Percentiles rank a stretch among this genome's conserved stretches.
Conservation (phyloP, 2,329 filamentous ascomycete species). For the Tolypocladium pustulatum region DNA sequence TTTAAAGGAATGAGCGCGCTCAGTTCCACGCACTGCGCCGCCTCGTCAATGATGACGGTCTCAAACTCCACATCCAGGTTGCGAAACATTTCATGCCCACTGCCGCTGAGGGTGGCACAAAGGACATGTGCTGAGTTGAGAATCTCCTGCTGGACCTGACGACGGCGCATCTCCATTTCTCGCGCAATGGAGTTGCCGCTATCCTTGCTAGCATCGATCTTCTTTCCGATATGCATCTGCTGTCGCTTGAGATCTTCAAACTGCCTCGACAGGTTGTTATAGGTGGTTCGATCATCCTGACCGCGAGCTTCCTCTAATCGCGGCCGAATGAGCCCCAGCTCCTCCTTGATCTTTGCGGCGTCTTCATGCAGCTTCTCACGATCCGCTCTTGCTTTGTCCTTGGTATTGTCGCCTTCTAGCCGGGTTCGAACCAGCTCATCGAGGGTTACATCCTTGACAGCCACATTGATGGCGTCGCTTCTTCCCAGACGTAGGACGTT, state of each 20-base stretch:
- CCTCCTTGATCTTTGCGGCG: constrained; percentile 62
- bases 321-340: constrained; percentile 60
- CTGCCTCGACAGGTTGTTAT: constrained; percentile 57
- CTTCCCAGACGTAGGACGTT: constrained; percentile 84
- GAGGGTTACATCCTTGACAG: constrained; percentile 82
- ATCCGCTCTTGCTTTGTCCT: constrained; percentile 43
- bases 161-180: constrained; percentile 76
- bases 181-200: constrained; percentile 71
- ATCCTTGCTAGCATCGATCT: constrained; percentile 82
- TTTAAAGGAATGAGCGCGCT: constrained; percentile 94
- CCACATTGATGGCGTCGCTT: constrained; percentile 83
- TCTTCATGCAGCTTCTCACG: constrained; percentile 53
- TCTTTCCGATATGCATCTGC: constrained; percentile 61
- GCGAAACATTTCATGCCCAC: constrained; percentile 96
- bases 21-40: constrained; percentile 94
- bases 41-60: constrained; percentile 96
- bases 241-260: constrained; percentile 69
- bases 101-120: constrained; percentile 89
- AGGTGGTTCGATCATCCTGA: constrained; percentile 34
- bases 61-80: constrained; percentile 92
- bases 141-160: constrained; percentile 80
- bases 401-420: constrained; percentile 50
- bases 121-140: constrained; percentile 85
- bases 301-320: constrained; percentile 58
- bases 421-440: constrained; percentile 79